A percentile compares a stretch with the other conserved stretches of the same genome.
phyloP scores from a whole-genome alignment of 176 grass and related monocot genomes.

The Musa itinerans region DNA sequence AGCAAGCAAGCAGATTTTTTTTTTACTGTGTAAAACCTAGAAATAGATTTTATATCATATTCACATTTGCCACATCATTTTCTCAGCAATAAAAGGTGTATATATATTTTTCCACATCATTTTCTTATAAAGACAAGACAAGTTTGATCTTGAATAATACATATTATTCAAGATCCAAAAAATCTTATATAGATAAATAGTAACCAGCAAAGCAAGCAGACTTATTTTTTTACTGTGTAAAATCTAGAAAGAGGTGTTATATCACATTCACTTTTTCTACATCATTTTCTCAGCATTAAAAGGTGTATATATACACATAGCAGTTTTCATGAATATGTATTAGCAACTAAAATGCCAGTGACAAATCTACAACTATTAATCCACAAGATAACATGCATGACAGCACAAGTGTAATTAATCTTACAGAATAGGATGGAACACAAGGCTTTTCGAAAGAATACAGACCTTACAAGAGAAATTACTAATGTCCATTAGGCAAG shows the following conservation, averaged over 20 bases:
- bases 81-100: background rate
- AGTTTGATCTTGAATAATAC: background rate
- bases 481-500: conserved; percentile 67
- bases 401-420: background rate
- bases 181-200: background rate
- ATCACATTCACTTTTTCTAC: background rate
- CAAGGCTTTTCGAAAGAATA: conserved; percentile 1
- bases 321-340: background rate
- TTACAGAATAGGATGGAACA: background rate
- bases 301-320: background rate
- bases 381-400: too few species aligned
- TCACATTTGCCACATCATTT: background rate
- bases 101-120: too few species aligned
- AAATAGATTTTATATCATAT: background rate
- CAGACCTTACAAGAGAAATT: conserved; percentile 76
- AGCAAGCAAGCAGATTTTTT: background rate
- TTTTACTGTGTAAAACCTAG: background rate
- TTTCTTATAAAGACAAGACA: background rate
- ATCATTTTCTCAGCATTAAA: background rate
- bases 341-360: background rate
- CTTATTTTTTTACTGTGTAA: background rate
- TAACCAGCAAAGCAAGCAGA: background rate
- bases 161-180: background rate
- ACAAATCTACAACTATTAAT: too few species aligned
- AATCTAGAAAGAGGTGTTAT: background rate